These are phyloP conservation scores for Tolypocladium nubicola DNA, from an alignment of 2,329 filamentous ascomycete genomes.

Conservation along the genomic window DNA sequence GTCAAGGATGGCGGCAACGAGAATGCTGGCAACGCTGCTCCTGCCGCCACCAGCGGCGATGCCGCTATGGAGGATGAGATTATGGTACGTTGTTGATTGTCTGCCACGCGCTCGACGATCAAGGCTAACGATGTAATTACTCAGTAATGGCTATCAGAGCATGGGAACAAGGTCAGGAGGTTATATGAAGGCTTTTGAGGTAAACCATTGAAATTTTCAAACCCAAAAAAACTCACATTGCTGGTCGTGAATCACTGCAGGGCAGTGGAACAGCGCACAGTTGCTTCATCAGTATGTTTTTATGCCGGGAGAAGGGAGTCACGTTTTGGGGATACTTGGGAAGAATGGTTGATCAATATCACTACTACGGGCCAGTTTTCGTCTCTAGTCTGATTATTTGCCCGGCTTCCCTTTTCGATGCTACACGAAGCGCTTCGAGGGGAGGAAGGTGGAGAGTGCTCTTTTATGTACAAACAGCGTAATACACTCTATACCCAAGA, in stretches of 20 bases:
- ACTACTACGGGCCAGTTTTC: not conserved
- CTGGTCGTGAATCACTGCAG: not conserved
- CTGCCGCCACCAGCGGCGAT: constrained; percentile 38
- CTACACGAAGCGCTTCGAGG: not conserved
- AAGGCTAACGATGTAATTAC: not conserved
- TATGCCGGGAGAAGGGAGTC: constrained; percentile 3
- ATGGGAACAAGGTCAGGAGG: not conserved
- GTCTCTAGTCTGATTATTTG: not conserved
- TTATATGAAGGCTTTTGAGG: not conserved
- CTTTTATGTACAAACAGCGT: not conserved
- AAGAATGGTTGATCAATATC: not conserved
- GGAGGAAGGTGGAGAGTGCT: not conserved
- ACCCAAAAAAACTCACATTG: not conserved
- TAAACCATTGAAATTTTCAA: not conserved
- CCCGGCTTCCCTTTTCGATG: not conserved
- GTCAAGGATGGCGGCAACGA: constrained; percentile 36
- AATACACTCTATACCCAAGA: not conserved
- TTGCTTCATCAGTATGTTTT: constrained; percentile 13
- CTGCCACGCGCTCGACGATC: not conserved
- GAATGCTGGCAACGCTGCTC: constrained; percentile 34
- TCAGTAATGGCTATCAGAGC: not conserved
- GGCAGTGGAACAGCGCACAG: not conserved
- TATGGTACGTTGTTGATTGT: constrained; percentile 22
- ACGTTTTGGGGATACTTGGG: not conserved
- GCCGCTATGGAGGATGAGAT: constrained; percentile 60